Evolutionary conservation across 2,329 filamentous ascomycete species (phyloP), one percentile per base, ranked within the genome.

Genomic region (Apiospora sp.): DNA sequence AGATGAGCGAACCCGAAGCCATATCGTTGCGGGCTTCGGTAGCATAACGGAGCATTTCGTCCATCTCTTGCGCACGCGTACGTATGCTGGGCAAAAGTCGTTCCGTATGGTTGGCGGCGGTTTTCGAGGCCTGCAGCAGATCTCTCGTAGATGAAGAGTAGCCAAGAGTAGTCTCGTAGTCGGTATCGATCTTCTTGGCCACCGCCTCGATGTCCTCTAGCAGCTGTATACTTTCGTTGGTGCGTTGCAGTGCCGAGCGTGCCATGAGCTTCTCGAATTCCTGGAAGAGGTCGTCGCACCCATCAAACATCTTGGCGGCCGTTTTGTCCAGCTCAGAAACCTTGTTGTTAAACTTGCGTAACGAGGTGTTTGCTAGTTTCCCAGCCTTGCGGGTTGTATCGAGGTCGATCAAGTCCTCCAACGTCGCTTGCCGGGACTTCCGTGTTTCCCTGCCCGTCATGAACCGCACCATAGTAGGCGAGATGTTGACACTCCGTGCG

Each of bases 181-280:
- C 96, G 7, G 92, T 93, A 68, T 92, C 91, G 69, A 99, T 93
- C 83, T 98, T 98, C 78, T 91, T 94, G 70, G 92, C 92, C 71
- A 98, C 87, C 0, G 94, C 92, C 79, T 96, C 92, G 61, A 98
- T 94, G 80, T 98, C 96, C 74, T 94, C 89, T 69, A 96, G 86
- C 8, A 98, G 85, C 74, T 92, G 91, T 30, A 85, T 82, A 6
- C 92, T 88, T 75, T 95, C 93, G 68, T 90, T 87, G 58, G 85
- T 86, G 73, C 90, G 91, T 24, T 86, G 84, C 67, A 91, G 80
- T 7, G 88, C 83, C 30, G 87, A 92, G 68, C 87, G 88, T 72
- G 80, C 86, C 76, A 84, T 85, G 19, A 88, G 85, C 71, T 88
- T 88, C 61, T 92, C 89, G 69, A 95, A 92, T 13, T 89, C 88